phyloP scores from a whole-genome alignment of 345 rosid species.

The Pistacia integerrima region DNA sequence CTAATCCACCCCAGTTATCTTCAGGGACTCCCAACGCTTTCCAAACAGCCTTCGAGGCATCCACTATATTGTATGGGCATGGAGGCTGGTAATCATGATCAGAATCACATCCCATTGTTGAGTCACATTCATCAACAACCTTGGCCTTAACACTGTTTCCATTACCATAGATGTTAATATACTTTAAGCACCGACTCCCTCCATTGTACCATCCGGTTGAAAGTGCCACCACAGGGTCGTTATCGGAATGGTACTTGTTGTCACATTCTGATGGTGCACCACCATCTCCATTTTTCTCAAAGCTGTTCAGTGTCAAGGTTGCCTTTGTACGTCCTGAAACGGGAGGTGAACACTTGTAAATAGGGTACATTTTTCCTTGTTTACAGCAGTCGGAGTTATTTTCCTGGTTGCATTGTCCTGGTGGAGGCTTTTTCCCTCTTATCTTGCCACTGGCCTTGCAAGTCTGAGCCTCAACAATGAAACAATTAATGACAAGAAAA shows the following conservation, averaged over 20 bases:
- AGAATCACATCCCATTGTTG: conserved; percentile 21
- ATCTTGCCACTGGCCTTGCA: conserved; percentile 27
- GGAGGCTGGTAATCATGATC: conserved; percentile 36
- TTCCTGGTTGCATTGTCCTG: conserved; percentile 1
- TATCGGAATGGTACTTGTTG: conserved; percentile 22
- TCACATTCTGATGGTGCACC: conserved; percentile 36
- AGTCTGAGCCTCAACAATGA: conserved; percentile 8
- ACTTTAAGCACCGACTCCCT: conserved; percentile 19
- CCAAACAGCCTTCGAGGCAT: conserved; percentile 34
- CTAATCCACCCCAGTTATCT: conserved; percentile 12
- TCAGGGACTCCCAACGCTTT: conserved; percentile 21
- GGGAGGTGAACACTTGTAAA: conserved; percentile 26
- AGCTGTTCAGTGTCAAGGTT: conserved; percentile 24
- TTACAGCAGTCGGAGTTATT: conserved; percentile 21
- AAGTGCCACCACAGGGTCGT: conserved; percentile 26
- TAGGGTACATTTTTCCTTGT: conserved; percentile 18
- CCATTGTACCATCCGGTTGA: conserved; percentile 35
- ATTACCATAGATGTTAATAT: conserved; percentile 22
- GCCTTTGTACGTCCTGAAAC: conserved; percentile 27
- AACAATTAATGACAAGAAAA: not conserved
- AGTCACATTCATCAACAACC: conserved; percentile 38
- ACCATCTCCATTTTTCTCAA: conserved; percentile 25
- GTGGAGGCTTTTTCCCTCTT: conserved; percentile 23
- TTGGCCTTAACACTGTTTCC: conserved; percentile 25
- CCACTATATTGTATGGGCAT: conserved; percentile 31